A percentile compares a stretch with the other conserved stretches of the same genome.
Conservation (phyloP, 768 basidiomycete genomes). For the Tulasnella sp. region DNA sequence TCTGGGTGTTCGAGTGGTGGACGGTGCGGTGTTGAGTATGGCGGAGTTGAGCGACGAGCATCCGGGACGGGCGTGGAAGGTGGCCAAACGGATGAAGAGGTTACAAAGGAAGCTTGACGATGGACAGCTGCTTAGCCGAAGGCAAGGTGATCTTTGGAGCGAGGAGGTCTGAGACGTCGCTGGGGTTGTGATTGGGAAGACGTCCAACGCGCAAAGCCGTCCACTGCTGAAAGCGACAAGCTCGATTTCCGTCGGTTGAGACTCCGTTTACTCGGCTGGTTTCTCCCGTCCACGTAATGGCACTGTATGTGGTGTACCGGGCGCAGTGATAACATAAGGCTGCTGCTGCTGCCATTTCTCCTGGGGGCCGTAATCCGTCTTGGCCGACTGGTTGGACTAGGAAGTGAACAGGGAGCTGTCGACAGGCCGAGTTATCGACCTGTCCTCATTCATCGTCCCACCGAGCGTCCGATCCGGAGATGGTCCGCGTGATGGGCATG, state of each 20-base stretch:
- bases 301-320: slow-evolving; percentile 20
- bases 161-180: not conserved
- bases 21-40: not conserved
- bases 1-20: slow-evolving; percentile 34
- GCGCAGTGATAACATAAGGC: slow-evolving; percentile 19
- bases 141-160: slow-evolving; percentile 25
- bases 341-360: not conserved
- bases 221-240: not conserved
- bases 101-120: slow-evolving; percentile 34
- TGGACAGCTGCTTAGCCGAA: slow-evolving; percentile 34
- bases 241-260: slow-evolving; percentile 27
- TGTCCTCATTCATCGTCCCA: not conserved
- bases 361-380: not conserved
- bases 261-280: not conserved
- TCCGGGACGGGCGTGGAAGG: too few relatives aligned
- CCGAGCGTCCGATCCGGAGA: not conserved
- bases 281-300: not conserved
- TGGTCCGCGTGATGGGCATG: not conserved
- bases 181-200: not conserved
- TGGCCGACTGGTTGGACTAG: not conserved
- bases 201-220: not conserved
- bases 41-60: slow-evolving; percentile 36
- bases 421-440: not conserved
- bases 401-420: not conserved
- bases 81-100: slow-evolving; percentile 37